Percentiles rank a stretch among this genome's conserved stretches.
These are phyloP conservation scores for Leccinum rimulosum DNA, from an alignment of 768 basidiomycete species.

Conservation along the genomic window DNA sequence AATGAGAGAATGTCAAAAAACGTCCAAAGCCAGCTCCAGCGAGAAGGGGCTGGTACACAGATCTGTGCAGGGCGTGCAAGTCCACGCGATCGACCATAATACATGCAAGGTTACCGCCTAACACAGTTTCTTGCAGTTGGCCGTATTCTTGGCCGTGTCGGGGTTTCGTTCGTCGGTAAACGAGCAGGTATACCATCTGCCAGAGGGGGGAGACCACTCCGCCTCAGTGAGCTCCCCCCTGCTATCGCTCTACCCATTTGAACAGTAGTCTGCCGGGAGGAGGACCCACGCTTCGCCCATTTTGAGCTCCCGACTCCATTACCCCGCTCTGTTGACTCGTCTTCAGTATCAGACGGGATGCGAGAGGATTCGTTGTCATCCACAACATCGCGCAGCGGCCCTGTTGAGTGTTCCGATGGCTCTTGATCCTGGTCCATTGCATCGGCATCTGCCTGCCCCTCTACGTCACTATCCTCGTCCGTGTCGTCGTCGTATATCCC, in stretches of 20 bases:
- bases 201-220: slow-evolving; percentile 25
- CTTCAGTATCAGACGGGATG: slow-evolving; percentile 28
- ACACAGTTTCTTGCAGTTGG: slow-evolving; percentile 30
- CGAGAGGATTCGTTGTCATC: slow-evolving; percentile 27
- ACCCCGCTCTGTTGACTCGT: slow-evolving; percentile 32
- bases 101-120: slow-evolving; percentile 39
- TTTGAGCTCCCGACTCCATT: slow-evolving; percentile 29
- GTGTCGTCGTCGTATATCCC: slow-evolving; percentile 72
- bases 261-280: slow-evolving; percentile 16
- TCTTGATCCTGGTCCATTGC: slow-evolving; percentile 70
- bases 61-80: neutral
- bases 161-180: slow-evolving; percentile 50
- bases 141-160: slow-evolving; percentile 58
- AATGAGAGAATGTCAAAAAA: slow-evolving; percentile 16
- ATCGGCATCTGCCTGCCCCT: slow-evolving; percentile 60
- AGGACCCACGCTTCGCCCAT: slow-evolving; percentile 28
- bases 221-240: slow-evolving; percentile 27
- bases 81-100: neutral
- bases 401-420: slow-evolving; percentile 32
- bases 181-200: slow-evolving; percentile 34
- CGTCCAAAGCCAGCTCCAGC: slow-evolving; percentile 1
- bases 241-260: slow-evolving; percentile 16
- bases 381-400: slow-evolving; percentile 26
- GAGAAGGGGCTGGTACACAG: neutral
- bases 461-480: slow-evolving; percentile 42